Base-by-base conservation (phyloP, 371 early-diverging fungal genomes). In the Rhizopus sp. region DNA sequence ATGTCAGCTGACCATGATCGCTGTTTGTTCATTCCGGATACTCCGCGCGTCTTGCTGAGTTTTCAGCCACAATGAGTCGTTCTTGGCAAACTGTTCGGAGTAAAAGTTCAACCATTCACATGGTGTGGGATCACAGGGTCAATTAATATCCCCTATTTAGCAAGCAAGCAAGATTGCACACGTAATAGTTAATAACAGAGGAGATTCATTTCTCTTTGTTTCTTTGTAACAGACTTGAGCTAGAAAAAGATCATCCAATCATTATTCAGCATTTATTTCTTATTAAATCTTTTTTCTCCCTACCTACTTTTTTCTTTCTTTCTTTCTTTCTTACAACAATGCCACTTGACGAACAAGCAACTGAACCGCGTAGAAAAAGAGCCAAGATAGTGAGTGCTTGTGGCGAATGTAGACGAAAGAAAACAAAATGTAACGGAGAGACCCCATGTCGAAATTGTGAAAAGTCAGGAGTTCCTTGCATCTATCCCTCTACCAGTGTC, bases 341-440 rank as follows among this genome's bases (percentile, higher is more conserved):
- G 60, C 53, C 53, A 17, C 48, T 53, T 40, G 60, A 59, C 34
- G 60, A 59, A 59, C 53, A 46, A 40, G 31, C 17, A 49, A 54
- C 57, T 10, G 61, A 69, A 38, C 70, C 70, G 40, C 78, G 78
- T 40, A 68, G 68, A 59, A 86, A 86, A 59, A 78, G 86, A 58
- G 83, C 80, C 45, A 84, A 84, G 63, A 86, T 86, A 45, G 80
- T 83, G 13, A 86, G 83, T 49, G 86, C 86, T 1, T 84, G 84
- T 55, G 68, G 79, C 33, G 82, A 81, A 57, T 85, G 85, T 57
- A 66, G 85, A 57, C 70, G 83, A 16, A 81, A 82, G 66, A 85
- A 85, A 62, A 82, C 81, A 38, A 83, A 83, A 59, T 85, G 85
- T 46, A 81, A 85, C 60, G 85, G 85, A 32, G 76, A 77, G 49